Evolutionary conservation across 768 basidiomycete genomes (phyloP), one percentile per base, ranked within the genome.

Genomic region (Lepiota subincarnata): DNA sequence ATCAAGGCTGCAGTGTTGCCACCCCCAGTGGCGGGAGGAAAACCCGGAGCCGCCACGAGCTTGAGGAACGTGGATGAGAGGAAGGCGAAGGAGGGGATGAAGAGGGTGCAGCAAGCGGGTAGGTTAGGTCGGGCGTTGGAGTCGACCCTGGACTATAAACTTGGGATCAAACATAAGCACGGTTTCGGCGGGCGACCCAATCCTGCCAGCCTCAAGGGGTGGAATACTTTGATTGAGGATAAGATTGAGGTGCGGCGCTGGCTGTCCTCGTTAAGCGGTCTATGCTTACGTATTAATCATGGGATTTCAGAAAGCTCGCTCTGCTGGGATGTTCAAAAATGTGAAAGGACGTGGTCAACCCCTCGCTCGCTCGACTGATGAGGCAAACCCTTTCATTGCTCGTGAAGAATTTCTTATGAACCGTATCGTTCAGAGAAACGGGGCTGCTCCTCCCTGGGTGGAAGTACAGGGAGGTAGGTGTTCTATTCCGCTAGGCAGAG

Each of bases 371-470:
- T 65, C 68, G 12, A 62, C 59, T 16, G 77, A 78, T 28, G 78
- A 79, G 58, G 62, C 65, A 7, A 80, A 79, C 55, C 77, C 79
- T 0, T 79, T 79, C 67, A 85, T 94, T 55, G 79, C 78, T 6
- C 75, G 86, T 6, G 87, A 89, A 59, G 90, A 92, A 63, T 89
- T 86, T 60, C 71, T 93, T 44, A 84, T 93, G 85, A 94, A 92
- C 59, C 81, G 91, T 11, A 90, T 92, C 54, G 79, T 93, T 6
- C 84, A 89, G 62, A 75, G 82, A 46, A 86, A 91, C 58, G 89
- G 87, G n/a, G 87, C 86, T 5, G 80, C 82, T 3, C 92, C 91
- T 26, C 86, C 89, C 3, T 94, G 92, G 91, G 84, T 93, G 1
- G 90, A 93, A 68, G 61, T 90, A 31, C 91, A 92, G 66, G 72